Base-by-base conservation (phyloP, 768 basidiomycete genomes). In the Leccinum fibrillosum region DNA sequence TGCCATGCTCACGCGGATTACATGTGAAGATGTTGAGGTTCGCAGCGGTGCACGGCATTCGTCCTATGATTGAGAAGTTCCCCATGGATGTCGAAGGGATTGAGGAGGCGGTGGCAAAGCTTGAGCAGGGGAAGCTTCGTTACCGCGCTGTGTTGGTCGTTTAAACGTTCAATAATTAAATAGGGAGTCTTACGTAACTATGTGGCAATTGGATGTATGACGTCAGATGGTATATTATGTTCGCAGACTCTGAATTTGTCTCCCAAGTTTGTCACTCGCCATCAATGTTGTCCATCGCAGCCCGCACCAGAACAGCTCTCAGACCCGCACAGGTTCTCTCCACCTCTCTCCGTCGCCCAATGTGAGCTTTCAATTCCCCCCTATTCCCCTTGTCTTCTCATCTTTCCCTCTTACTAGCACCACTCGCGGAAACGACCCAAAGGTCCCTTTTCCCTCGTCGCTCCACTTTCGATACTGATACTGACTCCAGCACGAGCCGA, bases 351-450 rank as follows among this genome's bases (percentile, higher is more conserved):
- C 58, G 28, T 11, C 56, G 55, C 17, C 7, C 23, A 15, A 47
- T 54, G 66, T 67, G 30, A 56, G 66, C 12, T 2, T 10, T 5
- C 0, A 9, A 10, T 8, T 1, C 12, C 8, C 42, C 25, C 19
- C 6, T 56, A 21, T 19, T 8, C 21, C 45, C 34, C 52, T 32
- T 21, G 8, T 25, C 50, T 5, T n/a, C 54, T 53, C 35, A 65
- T 66, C n/a, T 17, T 13, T 45, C 52, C 28, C 35, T 35, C 13
- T 1, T 21, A n/a, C 45, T 15, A 78, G 77, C 69, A 81, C 84
- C 15, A 82, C 84, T 75, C 84, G 84, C 61, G 81, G 82, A 49
- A 85, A 85, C 61, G 78, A 83, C 61, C 76, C 85, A 5, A 75
- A 82, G 66, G 84, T 85, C 23, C 62, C 61, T 12, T 17, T 61